Base-by-base conservation (phyloP, 129 eudicot genomes). In the Glebionis coronaria region DNA sequence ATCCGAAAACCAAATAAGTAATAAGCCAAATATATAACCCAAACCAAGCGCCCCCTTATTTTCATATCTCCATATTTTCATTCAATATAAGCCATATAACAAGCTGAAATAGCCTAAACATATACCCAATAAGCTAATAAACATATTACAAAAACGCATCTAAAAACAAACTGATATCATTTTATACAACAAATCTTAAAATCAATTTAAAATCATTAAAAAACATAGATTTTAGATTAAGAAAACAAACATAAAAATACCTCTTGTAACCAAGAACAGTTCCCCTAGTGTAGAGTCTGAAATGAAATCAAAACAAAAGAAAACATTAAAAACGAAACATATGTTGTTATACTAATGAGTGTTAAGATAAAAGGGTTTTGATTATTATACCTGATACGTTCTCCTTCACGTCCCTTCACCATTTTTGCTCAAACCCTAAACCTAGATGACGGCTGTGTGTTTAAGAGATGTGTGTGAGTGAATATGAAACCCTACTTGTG, bases 341-440 rank as follows among this genome's bases (percentile, higher is more conserved):
- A 4, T 19, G 73, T 20, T 44, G 13, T n/a, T n/a, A 44, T 6
- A 51, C 18, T 19, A 58, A 55, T 44, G 50, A 56, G 12, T 55
- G 53, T 31, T 31, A 31, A 4, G 51, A 1, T 14, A 8, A 54
- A 40, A 25, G 50, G 65, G 44, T 42, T 55, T 27, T 2, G 35
- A 23, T 23, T 23, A 0, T 2, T 28, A 6, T 73, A 73, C 78
- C 82, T 73, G 72, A 79, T 67, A 55, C 83, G 83, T 73, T 79
- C 83, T 40, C 83, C 83, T 68, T 79, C 79, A 54, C 83, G 83
- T 20, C 83, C 79, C 50, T 79, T 79, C 71, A 79, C 83, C 83
- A 79, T 79, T 79, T 61, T 73, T 31, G 79, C 55, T 58, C 1
- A 52, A 13, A 11, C 51, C 13, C 52, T 31, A 23, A 35, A 9